Conservation (phyloP, 768 basidiomycete species). For the Boletales sp. region DNA sequence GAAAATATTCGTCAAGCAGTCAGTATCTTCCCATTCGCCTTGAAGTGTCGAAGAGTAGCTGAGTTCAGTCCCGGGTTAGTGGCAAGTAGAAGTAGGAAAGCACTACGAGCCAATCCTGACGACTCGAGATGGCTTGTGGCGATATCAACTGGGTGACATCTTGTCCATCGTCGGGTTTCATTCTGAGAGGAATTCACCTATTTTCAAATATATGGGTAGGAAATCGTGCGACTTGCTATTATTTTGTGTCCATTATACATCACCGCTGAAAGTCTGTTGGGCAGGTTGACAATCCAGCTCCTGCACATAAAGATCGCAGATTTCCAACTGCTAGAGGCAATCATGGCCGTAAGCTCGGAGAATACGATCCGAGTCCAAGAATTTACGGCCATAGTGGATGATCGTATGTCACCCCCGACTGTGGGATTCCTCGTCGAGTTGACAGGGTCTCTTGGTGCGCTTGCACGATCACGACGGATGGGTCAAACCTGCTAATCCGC, state of each 20-base stretch:
- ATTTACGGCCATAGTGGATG: slow-evolving; percentile 12
- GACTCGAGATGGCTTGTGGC: neutral
- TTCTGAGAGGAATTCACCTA: neutral
- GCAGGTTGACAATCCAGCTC: slow-evolving; percentile 8
- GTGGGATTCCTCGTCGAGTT: slow-evolving; percentile 19
- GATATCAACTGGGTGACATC: slow-evolving; percentile 10
- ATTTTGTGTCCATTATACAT: no score
- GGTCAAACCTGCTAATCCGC: neutral
- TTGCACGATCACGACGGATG: no score
- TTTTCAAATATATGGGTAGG: neutral
- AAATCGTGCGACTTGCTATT: slow-evolving; percentile 1
- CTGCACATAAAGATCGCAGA: slow-evolving; percentile 2
- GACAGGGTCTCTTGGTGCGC: slow-evolving; percentile 10
- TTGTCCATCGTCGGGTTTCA: neutral
- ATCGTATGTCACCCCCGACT: neutral
- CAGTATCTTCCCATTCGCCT: neutral
- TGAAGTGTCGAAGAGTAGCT: neutral
- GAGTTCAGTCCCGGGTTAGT: neutral
- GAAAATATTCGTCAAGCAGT: slow-evolving; percentile 16
- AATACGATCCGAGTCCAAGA: slow-evolving; percentile 6
- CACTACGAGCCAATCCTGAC: neutral
- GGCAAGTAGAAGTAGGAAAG: neutral
- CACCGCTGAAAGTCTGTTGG: neutral
- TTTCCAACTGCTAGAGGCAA: slow-evolving; percentile 5
- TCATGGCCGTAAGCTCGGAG: neutral